Conservation (phyloP, 2,329 filamentous ascomycete species). For the Colletotrichum nymphaeae region DNA sequence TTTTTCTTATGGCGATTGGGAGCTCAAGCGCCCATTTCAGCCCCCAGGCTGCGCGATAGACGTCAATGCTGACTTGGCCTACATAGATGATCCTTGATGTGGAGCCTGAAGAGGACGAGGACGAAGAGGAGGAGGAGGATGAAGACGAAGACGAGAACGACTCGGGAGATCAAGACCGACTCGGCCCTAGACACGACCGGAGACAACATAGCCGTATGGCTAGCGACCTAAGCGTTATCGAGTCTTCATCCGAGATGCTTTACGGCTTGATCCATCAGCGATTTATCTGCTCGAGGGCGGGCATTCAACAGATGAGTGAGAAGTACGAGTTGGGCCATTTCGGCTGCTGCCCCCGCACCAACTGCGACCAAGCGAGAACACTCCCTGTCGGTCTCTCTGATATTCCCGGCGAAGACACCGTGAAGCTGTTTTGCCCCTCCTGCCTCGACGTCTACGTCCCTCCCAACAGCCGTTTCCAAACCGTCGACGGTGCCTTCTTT, state of each 20-base stretch:
- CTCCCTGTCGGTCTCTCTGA: constrained; percentile 94
- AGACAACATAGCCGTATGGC: constrained; percentile 86
- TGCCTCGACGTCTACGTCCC: constrained; percentile 98
- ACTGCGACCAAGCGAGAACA: constrained; percentile 90
- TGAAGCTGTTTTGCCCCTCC: constrained; percentile 97
- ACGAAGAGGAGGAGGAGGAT: constrained; percentile 84
- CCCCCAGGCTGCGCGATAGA: not conserved
- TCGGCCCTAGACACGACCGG: constrained; percentile 67
- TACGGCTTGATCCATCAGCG: constrained; percentile 98
- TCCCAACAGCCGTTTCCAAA: constrained; percentile 96
- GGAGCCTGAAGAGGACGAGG: constrained; percentile 94
- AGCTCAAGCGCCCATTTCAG: not conserved
- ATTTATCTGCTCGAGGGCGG: constrained; percentile 95
- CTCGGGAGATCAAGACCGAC: constrained; percentile 70
- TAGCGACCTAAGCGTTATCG: constrained; percentile 93
- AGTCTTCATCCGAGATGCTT: constrained; percentile 96
- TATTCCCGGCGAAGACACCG: constrained; percentile 94
- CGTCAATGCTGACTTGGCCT: constrained; percentile 35
- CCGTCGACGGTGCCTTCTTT: constrained; percentile 97
- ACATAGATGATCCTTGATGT: constrained; percentile 94
- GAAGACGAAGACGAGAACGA: constrained; percentile 80
- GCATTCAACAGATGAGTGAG: constrained; percentile 99
- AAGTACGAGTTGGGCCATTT: constrained; percentile 99
- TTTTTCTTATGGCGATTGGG: not conserved
- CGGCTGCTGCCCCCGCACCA: constrained; percentile 91